phyloP scores from a whole-genome alignment of 441 rosid genomes.

The Populus tomentosa region DNA sequence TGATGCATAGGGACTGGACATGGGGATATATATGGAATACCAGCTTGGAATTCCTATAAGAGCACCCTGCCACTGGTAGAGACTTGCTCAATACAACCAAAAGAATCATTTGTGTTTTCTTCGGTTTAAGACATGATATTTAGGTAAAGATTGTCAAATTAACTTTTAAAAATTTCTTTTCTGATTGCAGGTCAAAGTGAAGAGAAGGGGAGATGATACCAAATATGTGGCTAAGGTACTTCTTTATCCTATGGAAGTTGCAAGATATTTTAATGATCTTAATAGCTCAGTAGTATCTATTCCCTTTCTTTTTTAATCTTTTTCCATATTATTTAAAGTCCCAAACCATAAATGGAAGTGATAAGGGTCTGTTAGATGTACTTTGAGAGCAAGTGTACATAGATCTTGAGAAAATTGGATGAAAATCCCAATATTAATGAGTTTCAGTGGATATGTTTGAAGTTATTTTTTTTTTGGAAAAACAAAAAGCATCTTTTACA shows the following conservation, averaged over 20 bases:
- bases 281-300: conserved; percentile 5
- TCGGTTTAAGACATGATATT: not conserved
- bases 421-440: not conserved
- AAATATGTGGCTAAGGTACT: conserved; percentile 89
- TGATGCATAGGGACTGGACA: not conserved
- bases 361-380: not conserved
- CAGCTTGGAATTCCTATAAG: not conserved
- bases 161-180: not conserved
- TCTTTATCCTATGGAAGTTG: conserved; percentile 4
- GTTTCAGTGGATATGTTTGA: not conserved
- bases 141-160: not conserved
- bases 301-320: not conserved
- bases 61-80: not conserved
- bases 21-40: not conserved
- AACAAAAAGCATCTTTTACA: not conserved
- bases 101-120: not conserved
- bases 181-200: conserved; percentile 70
- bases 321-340: not conserved
- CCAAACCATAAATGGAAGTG: not conserved
- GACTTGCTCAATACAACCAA: not conserved
- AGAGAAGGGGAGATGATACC: conserved; percentile 90
- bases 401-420: not conserved
- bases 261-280: conserved; percentile 1
- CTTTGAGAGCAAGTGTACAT: not conserved
- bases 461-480: not conserved